Base-by-base conservation (phyloP, 352 stramenopile genomes). In the Globisporangium paroecandrum region DNA sequence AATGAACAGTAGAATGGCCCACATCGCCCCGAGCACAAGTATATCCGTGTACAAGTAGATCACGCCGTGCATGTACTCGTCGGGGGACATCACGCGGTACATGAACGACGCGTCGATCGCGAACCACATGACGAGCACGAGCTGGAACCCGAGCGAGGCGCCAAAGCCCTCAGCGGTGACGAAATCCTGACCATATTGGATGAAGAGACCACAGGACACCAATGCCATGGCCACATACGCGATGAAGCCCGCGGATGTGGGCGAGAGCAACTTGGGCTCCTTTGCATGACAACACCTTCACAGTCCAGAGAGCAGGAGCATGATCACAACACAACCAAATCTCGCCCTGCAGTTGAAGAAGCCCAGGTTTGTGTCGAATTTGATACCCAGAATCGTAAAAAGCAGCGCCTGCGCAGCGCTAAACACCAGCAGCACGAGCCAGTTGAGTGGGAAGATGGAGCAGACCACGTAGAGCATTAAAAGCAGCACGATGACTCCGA, bases 101-200 rank as follows among this genome's bases (percentile, higher is more conserved):
- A 89, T 89, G 71, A 62, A 77, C 54, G 70, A 75, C 9, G 81
- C 81, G 34, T 87, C 78, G 59, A 78, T 77, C 0, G 78, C 71
- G 65, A 89, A 83, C 78, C 81, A 89, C 47, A 81, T 57, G 34
- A 85, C 68, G 15, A 89, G 72, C 5, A 85, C 69, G 12, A 87
- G 58, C 65, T 86, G 76, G 43, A 89, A 69, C 20, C 54, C 66
- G 58, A 83, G 65, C 7, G 73, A 78, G 34, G 77, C 83, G 13
- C 64, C 65, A 62, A 89, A 69, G n/a, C 74, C 79, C 41, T 75
- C 66, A 0, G 71, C 20, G 5, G 72, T 76, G 25, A 87, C 72
- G 32, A 87, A 43, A 15, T 13, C 32, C 7, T 6, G 32, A 36
- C 60, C 69, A 36, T 70, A 83, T 10, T 74, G 46, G 46, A 67